Evolutionary conservation across 495 filamentous ascomycete species (phyloP), one percentile per base, ranked within the genome.

Genomic region (Aspergillus panamensis): DNA sequence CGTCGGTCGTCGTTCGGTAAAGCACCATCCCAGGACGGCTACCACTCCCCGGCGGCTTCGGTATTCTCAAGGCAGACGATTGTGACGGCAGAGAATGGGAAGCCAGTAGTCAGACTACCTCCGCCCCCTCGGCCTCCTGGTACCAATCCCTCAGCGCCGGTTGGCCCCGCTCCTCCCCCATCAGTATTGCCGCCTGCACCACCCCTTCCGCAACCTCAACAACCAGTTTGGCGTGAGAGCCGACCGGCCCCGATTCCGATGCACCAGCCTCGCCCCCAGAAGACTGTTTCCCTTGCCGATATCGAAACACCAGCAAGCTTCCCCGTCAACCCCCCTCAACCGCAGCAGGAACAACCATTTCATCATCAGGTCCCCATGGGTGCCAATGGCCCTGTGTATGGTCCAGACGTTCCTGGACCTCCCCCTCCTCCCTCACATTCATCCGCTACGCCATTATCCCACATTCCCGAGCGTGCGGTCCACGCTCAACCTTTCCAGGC

Each of bases 211-310:
- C 77, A 77, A 53, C 76, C 81, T 12, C 83, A 83, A 54, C 89
- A 89, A 63, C 88, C 88, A 3, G 77, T 81, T 1, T 90, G 87
- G 74, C 86, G 86, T 50, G 92, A 96, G 74, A 92, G 85, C 67
- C 86, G 86, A 55, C 82, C 82, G 45, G 86, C 77, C 45, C 78
- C 82, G 20, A 84, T 97, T 39, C 88, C 91, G 6, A 96, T 97
- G 89, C 90, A 97, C 66, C 94, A 99, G 68, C 94, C 94, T 51
- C 88, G 91, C 43, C 94, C 94, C 3, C 92, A 97, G 71, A 96
- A 97, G 77, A 77, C 92, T 3, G 88, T 99, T 29, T 97, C 94
- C 25, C 87, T 97, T 55, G 90, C 91, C 31, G 92, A 90, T 66
- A 97, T 99, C 60, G 94, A 97, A 69, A 91, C 86, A 20, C 92